Percentiles rank a stretch among this genome's conserved stretches.
Conservation (phyloP, 495 filamentous ascomycete species). For the Podospora didyma region DNA sequence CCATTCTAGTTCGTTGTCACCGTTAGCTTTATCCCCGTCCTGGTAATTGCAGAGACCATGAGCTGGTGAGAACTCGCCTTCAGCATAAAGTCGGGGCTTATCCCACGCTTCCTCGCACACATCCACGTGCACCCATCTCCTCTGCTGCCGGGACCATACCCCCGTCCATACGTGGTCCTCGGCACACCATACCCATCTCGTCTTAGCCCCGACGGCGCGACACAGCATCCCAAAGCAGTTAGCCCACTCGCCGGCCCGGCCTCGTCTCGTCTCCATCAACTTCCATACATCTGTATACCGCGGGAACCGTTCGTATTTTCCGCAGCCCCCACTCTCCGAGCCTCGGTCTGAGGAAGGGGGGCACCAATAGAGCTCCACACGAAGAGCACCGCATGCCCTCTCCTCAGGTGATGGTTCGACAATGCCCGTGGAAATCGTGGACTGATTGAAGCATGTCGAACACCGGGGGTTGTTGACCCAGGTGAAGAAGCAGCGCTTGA, state of each 20-base stretch:
- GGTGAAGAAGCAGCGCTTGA: slow-evolving; percentile 88
- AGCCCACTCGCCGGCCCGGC: slow-evolving; percentile 91
- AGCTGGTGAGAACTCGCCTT: slow-evolving; percentile 50
- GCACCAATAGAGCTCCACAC: slow-evolving; percentile 91
- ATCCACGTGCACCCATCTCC: slow-evolving; percentile 94
- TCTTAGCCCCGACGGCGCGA: slow-evolving; percentile 81
- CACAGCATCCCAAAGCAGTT: slow-evolving; percentile 99
- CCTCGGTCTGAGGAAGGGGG: too few species aligned
- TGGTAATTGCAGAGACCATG: background rate
- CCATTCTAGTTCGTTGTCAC: slow-evolving; percentile 54
- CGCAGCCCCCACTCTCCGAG: slow-evolving; percentile 61
- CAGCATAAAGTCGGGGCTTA: slow-evolving; percentile 87
- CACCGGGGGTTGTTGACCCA: slow-evolving; percentile 96
- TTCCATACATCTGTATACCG: slow-evolving; percentile 96
- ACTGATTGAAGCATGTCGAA: slow-evolving; percentile 65
- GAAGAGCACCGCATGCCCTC: slow-evolving; percentile 74
- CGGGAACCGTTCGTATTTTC: slow-evolving; percentile 80
- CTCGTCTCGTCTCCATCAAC: slow-evolving; percentile 75
- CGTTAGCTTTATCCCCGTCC: background rate
- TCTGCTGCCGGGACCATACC: slow-evolving; percentile 91
- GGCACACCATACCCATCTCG: slow-evolving; percentile 98
- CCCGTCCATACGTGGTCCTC: slow-evolving; percentile 99
- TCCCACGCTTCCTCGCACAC: slow-evolving; percentile 94
- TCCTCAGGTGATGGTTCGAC: slow-evolving; percentile 85
- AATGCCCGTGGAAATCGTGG: too few species aligned